Percentiles rank a stretch among this genome's conserved stretches.
phyloP scores from a whole-genome alignment of 164 flowering plant genomes.

The Magnolia sinica region DNA sequence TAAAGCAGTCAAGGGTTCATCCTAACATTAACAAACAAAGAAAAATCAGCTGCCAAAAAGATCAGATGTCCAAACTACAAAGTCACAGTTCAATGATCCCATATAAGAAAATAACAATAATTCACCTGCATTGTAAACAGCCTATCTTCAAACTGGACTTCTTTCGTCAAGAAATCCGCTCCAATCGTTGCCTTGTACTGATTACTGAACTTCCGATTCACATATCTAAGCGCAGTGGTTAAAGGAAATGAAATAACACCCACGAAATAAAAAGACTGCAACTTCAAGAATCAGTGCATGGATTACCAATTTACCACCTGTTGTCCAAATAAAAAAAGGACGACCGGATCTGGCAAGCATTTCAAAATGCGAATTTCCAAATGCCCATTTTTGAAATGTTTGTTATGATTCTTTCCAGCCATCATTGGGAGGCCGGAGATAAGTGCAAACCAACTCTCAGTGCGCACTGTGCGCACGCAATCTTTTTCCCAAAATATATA shows the following conservation, averaged over 20 bases:
- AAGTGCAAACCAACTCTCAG: neutral
- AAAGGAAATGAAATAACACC: constrained; percentile 1
- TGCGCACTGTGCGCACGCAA: no score
- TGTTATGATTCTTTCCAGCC: neutral
- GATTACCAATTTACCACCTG: neutral
- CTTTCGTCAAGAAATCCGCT: constrained; percentile 85
- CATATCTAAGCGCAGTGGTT: constrained; percentile 42
- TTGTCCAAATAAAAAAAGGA: neutral
- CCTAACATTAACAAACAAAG: no score
- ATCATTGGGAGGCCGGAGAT: neutral
- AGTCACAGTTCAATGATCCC: no score
- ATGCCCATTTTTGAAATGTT: no score
- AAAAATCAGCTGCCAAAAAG: no score
- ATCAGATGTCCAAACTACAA: no score
- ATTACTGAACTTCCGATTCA: constrained; percentile 80
- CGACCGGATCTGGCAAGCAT: neutral
- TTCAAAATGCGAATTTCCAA: neutral
- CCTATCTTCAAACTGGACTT: constrained; percentile 81
- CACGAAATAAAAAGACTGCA: neutral
- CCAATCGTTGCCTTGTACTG: constrained; percentile 92
- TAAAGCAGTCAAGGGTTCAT: no score
- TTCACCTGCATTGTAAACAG: constrained; percentile 79
- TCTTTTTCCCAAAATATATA: neutral
- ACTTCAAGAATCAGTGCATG: neutral
- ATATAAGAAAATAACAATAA: neutral